Evolutionary conservation across 2,329 filamentous ascomycete species (phyloP), one percentile per base, ranked within the genome.

Genomic region (Arachnopeziza araneosa): DNA sequence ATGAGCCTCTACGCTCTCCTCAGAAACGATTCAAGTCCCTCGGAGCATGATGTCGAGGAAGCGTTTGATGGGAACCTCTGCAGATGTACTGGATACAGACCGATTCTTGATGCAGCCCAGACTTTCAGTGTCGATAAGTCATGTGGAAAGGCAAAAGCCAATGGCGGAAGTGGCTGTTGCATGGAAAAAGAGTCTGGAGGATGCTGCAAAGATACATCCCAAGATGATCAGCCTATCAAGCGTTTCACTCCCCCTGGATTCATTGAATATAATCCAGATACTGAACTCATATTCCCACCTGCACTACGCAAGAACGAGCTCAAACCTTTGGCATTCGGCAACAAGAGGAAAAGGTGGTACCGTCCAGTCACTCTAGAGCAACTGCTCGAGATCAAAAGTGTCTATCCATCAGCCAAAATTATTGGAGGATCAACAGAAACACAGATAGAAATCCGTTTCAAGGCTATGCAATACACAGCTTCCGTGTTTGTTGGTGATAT

Each of bases 381-480:
- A 71, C 79, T 99, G 19, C 81, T 98, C 19, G 89, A 96, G 71
- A 96, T 99, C 76, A 98, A 98, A 78, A 86, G 81, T 68, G 86
- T 83, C 0, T 88, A 91, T 66, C 93, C 93, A 0, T 85, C 87
- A 24, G 91, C 93, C 4, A 99, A 98, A 75, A 86, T 99, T 63
- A 96, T 99, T 63, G 93, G 92, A 55, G 95, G 95, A 63, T 96
- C 92, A 72, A 96, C 93, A 1, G 95, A 99, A 75, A 98, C 93
- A 0, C 95, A 98, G 75, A 98, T 99, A 62, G 95, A 99, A 76
- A 90, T 96, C 77, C 97, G 96, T 75, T 98, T 99, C 83, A 98
- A 98, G 77, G 91, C 88, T 0, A 84, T 96, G 79, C 84, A 92
- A 68, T 98, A 98, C 72, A 88, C 88, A 3, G 86, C 90, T 1